Percentiles rank a stretch among this genome's conserved stretches.
Conservation (phyloP, 139 green algal species). For the Diplosphaera chodatii region DNA sequence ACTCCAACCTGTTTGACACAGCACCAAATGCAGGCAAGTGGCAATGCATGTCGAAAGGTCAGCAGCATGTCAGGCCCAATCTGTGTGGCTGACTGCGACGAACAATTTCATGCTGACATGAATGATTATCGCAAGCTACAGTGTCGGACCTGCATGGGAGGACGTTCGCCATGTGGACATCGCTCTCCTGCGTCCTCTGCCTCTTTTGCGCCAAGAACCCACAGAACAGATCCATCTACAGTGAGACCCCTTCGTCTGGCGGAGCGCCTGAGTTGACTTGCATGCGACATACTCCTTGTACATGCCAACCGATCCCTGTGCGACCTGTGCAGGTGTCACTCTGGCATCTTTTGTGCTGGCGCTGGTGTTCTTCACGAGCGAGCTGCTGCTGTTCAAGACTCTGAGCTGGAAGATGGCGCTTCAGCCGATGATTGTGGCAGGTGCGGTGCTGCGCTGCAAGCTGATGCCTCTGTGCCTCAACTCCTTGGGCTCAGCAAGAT, state of each 20-base stretch:
- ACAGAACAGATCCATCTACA: constrained; percentile 62
- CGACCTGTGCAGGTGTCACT: constrained; percentile 49
- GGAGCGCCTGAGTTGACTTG: neutral
- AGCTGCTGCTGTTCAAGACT: constrained; percentile 70
- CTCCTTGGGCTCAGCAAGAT: too few species aligned
- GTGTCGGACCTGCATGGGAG: constrained; percentile 69
- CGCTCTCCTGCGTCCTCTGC: constrained; percentile 73
- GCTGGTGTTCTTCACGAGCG: constrained; percentile 61
- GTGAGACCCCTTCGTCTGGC: constrained; percentile 30
- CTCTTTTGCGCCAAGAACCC: constrained; percentile 70
- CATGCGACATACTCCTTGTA: too few species aligned
- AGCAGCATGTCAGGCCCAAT: too few species aligned
- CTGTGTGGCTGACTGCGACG: neutral
- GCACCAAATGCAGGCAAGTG: neutral
- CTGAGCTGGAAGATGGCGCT: constrained; percentile 48
- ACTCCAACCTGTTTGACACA: neutral
- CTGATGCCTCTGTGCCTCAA: neutral
- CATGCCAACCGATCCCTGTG: neutral
- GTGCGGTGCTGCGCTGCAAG: constrained; percentile 18
- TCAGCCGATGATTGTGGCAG: constrained; percentile 62
- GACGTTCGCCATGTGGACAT: constrained; percentile 79
- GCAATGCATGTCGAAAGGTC: too few species aligned
- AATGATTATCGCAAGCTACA: constrained; percentile 24
- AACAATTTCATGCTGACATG: neutral
- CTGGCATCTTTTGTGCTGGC: constrained; percentile 73